Evolutionary conservation across 306 rosid genomes (phyloP), one percentile per base, ranked within the genome.

Genomic region (Herpetospermum pedunculosum): DNA sequence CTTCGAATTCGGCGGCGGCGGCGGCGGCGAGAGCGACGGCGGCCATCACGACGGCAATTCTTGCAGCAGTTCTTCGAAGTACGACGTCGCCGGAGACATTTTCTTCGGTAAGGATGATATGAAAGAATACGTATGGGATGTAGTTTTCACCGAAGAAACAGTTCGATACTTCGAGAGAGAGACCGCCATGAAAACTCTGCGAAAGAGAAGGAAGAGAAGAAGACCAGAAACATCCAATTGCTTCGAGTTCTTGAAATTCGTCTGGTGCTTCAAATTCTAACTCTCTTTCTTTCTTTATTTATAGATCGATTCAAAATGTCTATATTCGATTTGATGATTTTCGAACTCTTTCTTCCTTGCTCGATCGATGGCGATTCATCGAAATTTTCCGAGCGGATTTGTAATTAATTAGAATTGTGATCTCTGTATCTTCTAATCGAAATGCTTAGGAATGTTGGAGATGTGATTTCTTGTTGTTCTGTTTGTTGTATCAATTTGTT

Each of bases 21-120:
- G 25, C 8, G 8, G 32, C 13, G 41, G 48, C 46, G 59, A 53
- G 1, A 3, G 32, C 12, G 73, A 40, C 41, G 11, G 43, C 41
- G 41, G 68, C 15, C 59, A 13, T 23, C 59, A 6, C 4, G 15
- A 2, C 54, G 2, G 54, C 54, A 25, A 55, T 32, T 21, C 30
- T n/a, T 55, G 13, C 41, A 15, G 70, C 25, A 11, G 25, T 9
- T 6, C 44, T 19, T 18, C 29, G 18, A 54, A 25, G 46, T 23
- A 49, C 43, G 29, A 49, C 4, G 43, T 65, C 53, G 79, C 54
- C 55, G 81, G 73, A 40, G 83, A 83, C 59, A 5, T 75, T 4
- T 70, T 79, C 52, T 82, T 77, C 44, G 87, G 88, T 29, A 34
- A 13, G 32, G 75, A 81, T 11, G 87, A 88, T 23, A 40, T 38